Conservation (phyloP, 2,329 filamentous ascomycete genomes). For the Lecanicillium sp. region DNA sequence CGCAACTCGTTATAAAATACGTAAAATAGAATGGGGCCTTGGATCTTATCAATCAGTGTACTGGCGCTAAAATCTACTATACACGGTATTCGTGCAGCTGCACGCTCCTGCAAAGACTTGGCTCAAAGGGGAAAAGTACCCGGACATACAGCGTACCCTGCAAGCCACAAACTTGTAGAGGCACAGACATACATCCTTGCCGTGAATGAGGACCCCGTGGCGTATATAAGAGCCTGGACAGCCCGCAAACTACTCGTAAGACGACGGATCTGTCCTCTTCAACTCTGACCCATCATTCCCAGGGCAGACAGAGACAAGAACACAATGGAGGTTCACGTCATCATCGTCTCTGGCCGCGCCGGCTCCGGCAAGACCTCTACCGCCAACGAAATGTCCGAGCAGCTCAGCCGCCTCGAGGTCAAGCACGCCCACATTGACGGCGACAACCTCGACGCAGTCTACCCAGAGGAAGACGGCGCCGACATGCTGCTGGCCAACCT, state of each 20-base stretch:
- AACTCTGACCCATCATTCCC: not conserved
- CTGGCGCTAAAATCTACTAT: no score
- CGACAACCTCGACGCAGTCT: slow-evolving; percentile 10
- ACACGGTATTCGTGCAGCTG: no score
- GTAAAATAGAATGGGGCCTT: not conserved
- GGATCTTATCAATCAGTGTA: not conserved
- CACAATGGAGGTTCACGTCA: slow-evolving; percentile 9
- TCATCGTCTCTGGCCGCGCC: slow-evolving; percentile 11
- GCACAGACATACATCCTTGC: no score
- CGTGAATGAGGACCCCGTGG: no score
- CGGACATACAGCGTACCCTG: no score
- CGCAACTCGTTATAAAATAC: no score
- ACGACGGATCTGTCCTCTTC: not conserved
- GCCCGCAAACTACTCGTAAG: not conserved
- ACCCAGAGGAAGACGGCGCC: slow-evolving; percentile 4
- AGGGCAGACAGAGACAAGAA: slow-evolving; percentile 2
- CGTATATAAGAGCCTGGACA: no score
- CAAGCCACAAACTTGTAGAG: no score
- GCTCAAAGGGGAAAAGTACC: no score
- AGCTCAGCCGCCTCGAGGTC: slow-evolving; percentile 8
- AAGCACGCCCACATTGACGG: slow-evolving; percentile 10
- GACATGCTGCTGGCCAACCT: slow-evolving; percentile 10
- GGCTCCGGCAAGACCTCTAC: slow-evolving; percentile 11
- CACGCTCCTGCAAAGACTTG: no score
- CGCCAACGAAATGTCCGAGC: slow-evolving; percentile 10